Percentiles rank a stretch among this genome's conserved stretches.
These are phyloP conservation scores for Clitopilus passeckerianus DNA, from an alignment of 768 basidiomycete species.

Conservation along the genomic window DNA sequence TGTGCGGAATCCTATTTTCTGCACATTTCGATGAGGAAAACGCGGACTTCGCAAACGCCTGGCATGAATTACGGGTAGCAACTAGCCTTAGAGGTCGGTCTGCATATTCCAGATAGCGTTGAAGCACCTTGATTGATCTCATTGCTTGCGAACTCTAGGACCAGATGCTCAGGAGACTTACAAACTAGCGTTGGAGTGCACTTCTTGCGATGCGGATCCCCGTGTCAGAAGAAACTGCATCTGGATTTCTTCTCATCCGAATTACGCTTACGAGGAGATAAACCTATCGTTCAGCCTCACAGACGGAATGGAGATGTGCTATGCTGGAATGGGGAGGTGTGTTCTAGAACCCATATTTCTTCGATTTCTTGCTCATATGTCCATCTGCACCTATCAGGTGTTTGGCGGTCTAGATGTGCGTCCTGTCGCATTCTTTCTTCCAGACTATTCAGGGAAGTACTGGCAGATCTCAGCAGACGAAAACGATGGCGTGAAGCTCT, in stretches of 20 bases:
- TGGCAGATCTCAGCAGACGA: conserved; percentile 50
- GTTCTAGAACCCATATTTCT: conserved; percentile 5
- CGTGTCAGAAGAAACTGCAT: conserved; percentile 12
- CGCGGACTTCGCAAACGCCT: conserved; percentile 18
- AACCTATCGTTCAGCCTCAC: conserved; percentile 67
- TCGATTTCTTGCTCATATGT: background rate
- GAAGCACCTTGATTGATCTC: no score
- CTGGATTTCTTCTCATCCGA: conserved; percentile 71
- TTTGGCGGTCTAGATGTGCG: conserved; percentile 78
- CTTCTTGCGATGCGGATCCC: background rate
- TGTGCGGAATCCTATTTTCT: conserved; percentile 72
- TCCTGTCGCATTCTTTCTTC: background rate
- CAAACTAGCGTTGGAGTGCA: conserved; percentile 12
- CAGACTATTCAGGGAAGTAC: background rate
- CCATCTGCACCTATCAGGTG: conserved; percentile 29
- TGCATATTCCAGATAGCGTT: background rate
- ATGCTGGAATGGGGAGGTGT: conserved; percentile 86
- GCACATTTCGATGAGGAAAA: conserved; percentile 19
- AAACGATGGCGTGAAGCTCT: conserved; percentile 67
- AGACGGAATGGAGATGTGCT: conserved; percentile 48
- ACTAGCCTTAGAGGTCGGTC: conserved; percentile 56
- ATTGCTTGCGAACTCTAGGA: conserved; percentile 31
- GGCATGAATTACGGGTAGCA: conserved; percentile 33
- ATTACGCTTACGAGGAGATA: conserved; percentile 61
- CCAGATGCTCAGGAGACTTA: conserved; percentile 54